Base-by-base conservation (phyloP, 1,284 basidiomycete species). In the Ustilago shanxiensis region DNA sequence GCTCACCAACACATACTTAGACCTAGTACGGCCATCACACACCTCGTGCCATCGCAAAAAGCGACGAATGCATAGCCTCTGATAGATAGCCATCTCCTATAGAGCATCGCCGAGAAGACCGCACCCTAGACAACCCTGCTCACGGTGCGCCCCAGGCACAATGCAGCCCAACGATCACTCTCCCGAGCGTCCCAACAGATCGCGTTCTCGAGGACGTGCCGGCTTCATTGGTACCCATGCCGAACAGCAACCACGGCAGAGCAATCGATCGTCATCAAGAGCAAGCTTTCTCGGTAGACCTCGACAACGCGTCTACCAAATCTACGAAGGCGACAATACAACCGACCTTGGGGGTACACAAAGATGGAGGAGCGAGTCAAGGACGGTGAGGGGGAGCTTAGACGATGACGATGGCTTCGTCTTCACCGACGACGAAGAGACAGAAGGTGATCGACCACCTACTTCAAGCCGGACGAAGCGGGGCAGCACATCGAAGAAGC, bases 261-360 rank as follows among this genome's bases (percentile, higher is more conserved):
- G 0, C 60, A 72, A 62, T 44, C 61, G 68, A n/a, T 76, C 73
- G 5, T 63, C 64, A 0, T 72, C 73, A 4, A 57, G 73, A 41
- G 73, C 73, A 2, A 76, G 73, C 45, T 76, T 76, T 47, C 53
- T 76, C 1, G 73, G 73, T 35, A 52, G 73, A 44, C 62, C 73
- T 11, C 73, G 73, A 8, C 68, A 68, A 20, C 64, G 73, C 11
- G 58, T 71, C 33, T 76, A 76, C 29, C 68, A 76, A 49, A 70
- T 67, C 61, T 71, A 71, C 31, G 37, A 62, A 9, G 55, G 50
- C 5, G 24, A 39, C 4, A 26, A 61, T 3, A 20, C 41, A 3
- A 6, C n/a, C 2, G 33, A 13, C 22, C 26, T 8, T 28, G 26
- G 47, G 11, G 14, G 14, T 8, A 28, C 3, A 13, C 47, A 49